phyloP scores from a whole-genome alignment of 2,329 filamentous ascomycete species.

The Phyllosticta citrichinensis region DNA sequence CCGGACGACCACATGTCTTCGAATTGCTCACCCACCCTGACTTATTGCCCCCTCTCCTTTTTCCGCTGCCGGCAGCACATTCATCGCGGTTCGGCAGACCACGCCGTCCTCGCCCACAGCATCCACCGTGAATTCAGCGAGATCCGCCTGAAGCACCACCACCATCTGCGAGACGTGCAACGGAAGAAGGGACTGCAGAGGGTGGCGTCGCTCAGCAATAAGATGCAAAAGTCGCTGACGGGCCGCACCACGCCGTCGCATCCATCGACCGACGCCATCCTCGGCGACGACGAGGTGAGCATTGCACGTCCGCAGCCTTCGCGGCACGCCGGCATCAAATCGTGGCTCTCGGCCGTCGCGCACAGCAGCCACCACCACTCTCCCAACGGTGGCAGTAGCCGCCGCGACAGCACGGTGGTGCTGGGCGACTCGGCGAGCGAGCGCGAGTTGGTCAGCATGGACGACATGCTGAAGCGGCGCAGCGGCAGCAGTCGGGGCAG shows the following conservation, averaged over 20 bases:
- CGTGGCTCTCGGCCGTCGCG: background rate
- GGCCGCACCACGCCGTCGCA: background rate
- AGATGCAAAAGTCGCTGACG: background rate
- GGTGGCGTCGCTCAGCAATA: slow-evolving; percentile 10
- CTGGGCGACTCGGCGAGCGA: slow-evolving; percentile 16
- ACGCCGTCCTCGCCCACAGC: slow-evolving; percentile 32
- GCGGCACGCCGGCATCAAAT: background rate
- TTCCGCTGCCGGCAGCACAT: slow-evolving; percentile 35
- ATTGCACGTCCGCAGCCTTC: background rate
- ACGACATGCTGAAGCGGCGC: slow-evolving; percentile 5
- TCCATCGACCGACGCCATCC: background rate
- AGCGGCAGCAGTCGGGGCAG: background rate
- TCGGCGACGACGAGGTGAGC: background rate
- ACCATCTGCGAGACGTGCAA: background rate
- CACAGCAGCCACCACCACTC: background rate
- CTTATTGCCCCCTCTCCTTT: slow-evolving; percentile 34
- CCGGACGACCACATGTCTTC: slow-evolving; percentile 31
- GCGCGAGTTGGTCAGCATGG: slow-evolving; percentile 12
- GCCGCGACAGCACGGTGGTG: slow-evolving; percentile 14
- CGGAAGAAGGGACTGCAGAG: background rate
- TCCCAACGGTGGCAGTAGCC: background rate
- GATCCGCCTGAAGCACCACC: background rate
- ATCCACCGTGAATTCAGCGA: slow-evolving; percentile 38
- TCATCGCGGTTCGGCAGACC: slow-evolving; percentile 35
- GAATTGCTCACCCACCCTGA: slow-evolving; percentile 18